These are phyloP conservation scores for Usnea hakonensis DNA, from an alignment of 495 filamentous ascomycete genomes.

Conservation along the genomic window DNA sequence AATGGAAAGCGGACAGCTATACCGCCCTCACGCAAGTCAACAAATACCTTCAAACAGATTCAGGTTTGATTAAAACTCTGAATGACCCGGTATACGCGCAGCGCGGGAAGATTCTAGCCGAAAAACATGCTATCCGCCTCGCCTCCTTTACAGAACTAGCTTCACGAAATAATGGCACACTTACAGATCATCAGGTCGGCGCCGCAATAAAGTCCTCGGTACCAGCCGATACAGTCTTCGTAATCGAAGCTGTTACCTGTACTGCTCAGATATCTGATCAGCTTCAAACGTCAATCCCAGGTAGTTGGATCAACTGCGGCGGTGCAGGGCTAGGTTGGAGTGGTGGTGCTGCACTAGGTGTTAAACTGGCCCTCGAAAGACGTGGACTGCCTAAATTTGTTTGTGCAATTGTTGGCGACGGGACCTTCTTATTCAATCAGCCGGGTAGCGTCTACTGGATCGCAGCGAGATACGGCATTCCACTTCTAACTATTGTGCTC, in stretches of 20 bases:
- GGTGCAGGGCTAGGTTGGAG: conserved; percentile 35
- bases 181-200: neutral
- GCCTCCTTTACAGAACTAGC: neutral
- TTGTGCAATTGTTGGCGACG: conserved; percentile 18
- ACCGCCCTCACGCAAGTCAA: neutral
- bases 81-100: neutral
- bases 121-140: neutral
- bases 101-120: neutral
- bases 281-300: conserved; percentile 27
- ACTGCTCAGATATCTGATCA: conserved; percentile 28
- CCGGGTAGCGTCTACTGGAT: conserved; percentile 31
- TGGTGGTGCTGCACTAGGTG: conserved; percentile 30
- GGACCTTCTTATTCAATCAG: conserved; percentile 30
- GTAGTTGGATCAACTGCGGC: conserved; percentile 33
- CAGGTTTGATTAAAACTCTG: neutral
- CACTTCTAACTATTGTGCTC: conserved; percentile 32
- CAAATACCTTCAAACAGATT: neutral
- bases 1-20: too few species aligned
- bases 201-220: neutral
- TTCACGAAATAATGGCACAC: neutral
- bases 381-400: conserved; percentile 21
- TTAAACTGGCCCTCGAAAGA: conserved; percentile 28
- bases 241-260: conserved; percentile 32
- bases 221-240: conserved; percentile 24
- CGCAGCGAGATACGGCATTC: conserved; percentile 30